phyloP scores from a whole-genome alignment of 257 asterid genomes.

The Solanum appendiculatum region DNA sequence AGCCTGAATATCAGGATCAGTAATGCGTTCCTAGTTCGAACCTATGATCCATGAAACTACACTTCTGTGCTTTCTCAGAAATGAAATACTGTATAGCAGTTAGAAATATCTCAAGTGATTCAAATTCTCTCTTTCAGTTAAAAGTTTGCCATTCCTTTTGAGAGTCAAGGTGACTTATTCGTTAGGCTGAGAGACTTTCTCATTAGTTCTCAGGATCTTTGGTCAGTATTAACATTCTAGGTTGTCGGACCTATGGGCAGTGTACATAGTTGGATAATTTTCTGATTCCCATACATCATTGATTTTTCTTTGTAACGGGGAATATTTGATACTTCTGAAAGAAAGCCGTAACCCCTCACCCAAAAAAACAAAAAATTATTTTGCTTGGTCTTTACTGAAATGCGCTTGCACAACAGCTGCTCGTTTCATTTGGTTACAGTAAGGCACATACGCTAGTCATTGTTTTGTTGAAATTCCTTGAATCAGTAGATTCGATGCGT shows the following conservation, averaged over 20 bases:
- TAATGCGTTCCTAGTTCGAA: background rate
- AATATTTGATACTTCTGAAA: background rate
- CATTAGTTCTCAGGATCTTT: background rate
- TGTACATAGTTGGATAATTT: background rate
- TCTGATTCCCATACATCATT: background rate
- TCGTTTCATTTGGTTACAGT: background rate
- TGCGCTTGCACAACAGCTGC: background rate
- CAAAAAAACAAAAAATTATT: background rate
- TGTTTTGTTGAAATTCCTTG: background rate
- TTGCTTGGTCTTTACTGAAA: background rate
- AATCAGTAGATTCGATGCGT: background rate
- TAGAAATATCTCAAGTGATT: background rate
- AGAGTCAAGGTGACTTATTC: background rate
- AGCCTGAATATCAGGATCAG: constrained; percentile 54
- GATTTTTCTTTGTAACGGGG: background rate
- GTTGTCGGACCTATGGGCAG: background rate
- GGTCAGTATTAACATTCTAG: background rate
- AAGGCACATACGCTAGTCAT: background rate
- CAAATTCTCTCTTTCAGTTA: background rate
- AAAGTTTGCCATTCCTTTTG: background rate
- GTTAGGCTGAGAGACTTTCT: background rate
- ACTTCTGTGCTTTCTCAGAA: background rate
- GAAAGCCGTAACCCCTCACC: background rate
- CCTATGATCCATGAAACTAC: background rate
- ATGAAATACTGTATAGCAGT: background rate